Evolutionary conservation across 345 rosid genomes (phyloP).

Genomic region (Eucalyptus rudis): DNA sequence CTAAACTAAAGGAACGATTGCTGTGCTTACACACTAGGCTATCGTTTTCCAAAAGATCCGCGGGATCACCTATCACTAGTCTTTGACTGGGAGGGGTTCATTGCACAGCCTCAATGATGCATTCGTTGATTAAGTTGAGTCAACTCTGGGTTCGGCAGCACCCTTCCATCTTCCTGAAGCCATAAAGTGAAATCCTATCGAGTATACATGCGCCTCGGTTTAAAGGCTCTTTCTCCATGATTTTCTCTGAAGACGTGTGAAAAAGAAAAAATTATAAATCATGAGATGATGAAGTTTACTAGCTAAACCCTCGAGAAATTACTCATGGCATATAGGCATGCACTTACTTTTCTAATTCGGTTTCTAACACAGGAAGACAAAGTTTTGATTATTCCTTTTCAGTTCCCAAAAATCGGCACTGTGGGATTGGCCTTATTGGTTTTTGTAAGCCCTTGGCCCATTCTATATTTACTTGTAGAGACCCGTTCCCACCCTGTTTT

Average conservation of each 20-base stretch:
- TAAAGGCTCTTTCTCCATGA: not conserved
- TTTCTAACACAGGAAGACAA: no score
- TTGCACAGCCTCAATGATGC: not conserved
- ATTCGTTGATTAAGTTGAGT: not conserved
- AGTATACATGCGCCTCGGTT: not conserved
- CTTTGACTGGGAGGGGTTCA: not conserved
- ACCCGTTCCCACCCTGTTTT: no score
- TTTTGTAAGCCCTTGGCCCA: not conserved
- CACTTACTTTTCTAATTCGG: no score
- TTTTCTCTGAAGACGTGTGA: not conserved
- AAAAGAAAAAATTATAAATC: not conserved
- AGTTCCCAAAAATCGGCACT: no score
- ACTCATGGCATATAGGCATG: not conserved
- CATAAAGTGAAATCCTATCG: not conserved
- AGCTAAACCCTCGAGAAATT: not conserved
- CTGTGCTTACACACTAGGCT: not conserved
- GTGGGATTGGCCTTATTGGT: not conserved
- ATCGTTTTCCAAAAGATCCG: not conserved
- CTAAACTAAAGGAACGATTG: not conserved
- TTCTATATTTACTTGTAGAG: not conserved
- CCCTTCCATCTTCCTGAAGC: not conserved
- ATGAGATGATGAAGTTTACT: not conserved
- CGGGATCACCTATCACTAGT: not conserved
- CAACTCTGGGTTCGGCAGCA: not conserved
- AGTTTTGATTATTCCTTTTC: no score